phyloP scores from a whole-genome alignment of 208 protist genomes.

The Strigomonas culicis region DNA sequence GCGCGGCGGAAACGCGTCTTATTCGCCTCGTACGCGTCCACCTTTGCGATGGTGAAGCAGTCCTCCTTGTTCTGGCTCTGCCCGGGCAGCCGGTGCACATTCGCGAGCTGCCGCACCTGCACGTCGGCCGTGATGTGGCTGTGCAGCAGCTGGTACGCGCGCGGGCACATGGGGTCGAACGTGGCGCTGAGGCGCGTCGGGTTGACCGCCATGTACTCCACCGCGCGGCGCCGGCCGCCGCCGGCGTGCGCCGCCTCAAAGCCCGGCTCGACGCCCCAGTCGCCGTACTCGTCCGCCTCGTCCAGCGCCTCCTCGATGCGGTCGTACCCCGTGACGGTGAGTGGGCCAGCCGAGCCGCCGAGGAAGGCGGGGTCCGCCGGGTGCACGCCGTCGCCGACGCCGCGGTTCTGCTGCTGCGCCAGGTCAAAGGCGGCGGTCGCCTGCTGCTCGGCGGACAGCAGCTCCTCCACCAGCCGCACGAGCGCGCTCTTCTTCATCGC shows the following conservation, averaged over 20 bases:
- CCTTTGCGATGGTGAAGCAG: constrained; percentile 38
- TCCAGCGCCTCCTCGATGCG: constrained; percentile 76
- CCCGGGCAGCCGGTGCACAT: constrained; percentile 65
- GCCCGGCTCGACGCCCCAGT: constrained; percentile 85
- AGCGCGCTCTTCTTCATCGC: constrained; percentile 76
- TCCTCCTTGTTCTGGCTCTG: constrained; percentile 37
- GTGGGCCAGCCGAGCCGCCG: neutral
- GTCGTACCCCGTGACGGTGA: constrained; percentile 60
- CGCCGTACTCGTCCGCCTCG: constrained; percentile 90
- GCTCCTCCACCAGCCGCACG: constrained; percentile 84
- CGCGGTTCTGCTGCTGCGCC: constrained; percentile 7
- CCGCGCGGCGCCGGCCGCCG: constrained; percentile 29
- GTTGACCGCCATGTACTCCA: constrained; percentile 82
- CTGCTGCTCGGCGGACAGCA: constrained; percentile 74
- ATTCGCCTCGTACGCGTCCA: constrained; percentile 66
- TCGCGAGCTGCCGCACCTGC: constrained; percentile 26
- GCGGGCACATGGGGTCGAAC: constrained; percentile 65
- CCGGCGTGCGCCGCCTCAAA: constrained; percentile 38
- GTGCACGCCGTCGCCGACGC: neutral
- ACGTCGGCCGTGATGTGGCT: constrained; percentile 66
- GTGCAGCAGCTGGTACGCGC: constrained; percentile 86
- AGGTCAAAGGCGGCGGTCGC: constrained; percentile 16
- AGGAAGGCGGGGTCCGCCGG: neutral
- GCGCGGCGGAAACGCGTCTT: constrained; percentile 64
- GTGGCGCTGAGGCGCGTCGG: constrained; percentile 54